Evolutionary conservation across 495 filamentous ascomycete genomes (phyloP).

Genomic region (Hyphodiscus hymeniophilus): DNA sequence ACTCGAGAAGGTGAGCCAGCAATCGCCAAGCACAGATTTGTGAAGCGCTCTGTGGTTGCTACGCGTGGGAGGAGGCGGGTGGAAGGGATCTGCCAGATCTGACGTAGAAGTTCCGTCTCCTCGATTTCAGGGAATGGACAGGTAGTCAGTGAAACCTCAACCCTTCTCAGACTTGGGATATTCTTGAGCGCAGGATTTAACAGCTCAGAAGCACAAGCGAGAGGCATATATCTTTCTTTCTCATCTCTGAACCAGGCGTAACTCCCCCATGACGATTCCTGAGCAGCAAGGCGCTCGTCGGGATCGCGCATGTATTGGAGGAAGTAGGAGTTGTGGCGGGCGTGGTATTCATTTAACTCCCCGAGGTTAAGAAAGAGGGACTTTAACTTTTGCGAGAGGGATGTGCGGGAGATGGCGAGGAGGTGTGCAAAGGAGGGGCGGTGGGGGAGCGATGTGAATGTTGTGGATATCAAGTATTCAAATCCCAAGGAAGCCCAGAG

Average conservation of each 20-base stretch:
- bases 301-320: conserved; percentile 9
- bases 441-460: conserved; percentile 10
- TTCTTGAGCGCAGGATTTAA: not conserved
- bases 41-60: conserved; percentile 14
- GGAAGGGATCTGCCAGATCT: conserved; percentile 17
- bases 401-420: conserved; percentile 6
- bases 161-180: conserved; percentile 6
- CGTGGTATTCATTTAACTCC: conserved; percentile 20
- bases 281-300: conserved; percentile 1
- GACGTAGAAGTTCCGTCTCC: conserved; percentile 3
- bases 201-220: conserved; percentile 1
- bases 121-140: conserved; percentile 12
- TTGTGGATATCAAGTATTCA: conserved; percentile 8
- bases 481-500: conserved; percentile 10
- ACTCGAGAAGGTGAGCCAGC: conserved; percentile 1
- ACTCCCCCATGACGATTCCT: conserved; percentile 1
- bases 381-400: conserved; percentile 11
- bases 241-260: conserved; percentile 1
- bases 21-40: conserved; percentile 5
- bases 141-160: conserved; percentile 8
- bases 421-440: conserved; percentile 10
- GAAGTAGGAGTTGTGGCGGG: conserved; percentile 18
- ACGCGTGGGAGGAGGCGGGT: conserved; percentile 11
- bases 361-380: conserved; percentile 13
- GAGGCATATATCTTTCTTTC: conserved; percentile 11